Evolutionary conservation across 225 moss, liverwort and hornwort species (phyloP), one percentile per base, ranked within the genome.

Genomic region (Takakia lepidozioides): DNA sequence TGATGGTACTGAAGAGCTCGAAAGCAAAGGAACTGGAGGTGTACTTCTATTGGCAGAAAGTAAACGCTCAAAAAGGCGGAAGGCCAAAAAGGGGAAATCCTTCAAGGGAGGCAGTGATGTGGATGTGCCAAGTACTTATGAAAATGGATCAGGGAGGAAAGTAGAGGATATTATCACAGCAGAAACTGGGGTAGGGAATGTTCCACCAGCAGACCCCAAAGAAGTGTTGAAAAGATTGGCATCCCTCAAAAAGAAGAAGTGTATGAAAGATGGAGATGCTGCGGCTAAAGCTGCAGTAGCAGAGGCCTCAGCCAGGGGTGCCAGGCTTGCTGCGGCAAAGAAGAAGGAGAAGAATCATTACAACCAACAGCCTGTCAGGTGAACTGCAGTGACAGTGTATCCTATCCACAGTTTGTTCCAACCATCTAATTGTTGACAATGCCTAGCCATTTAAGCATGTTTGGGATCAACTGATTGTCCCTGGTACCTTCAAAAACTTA

Each of bases 261-360:
- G 67, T 3, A 71, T 68, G 57, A 80, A 75, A 56, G 75, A 80
- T 27, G 61, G 64, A 27, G 75, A 75, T 54, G 50, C 62, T n/a
- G 80, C 80, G 23, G 67, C 80, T 19, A 98, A 98, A 63, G 91
- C 98, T 54, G 98, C 91, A 19, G 79, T 79, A 10, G 75, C 85
- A 34, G 98, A 98, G 69, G 91, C 91, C 60, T 75, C 91, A 23
- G 91, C 91, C 47, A 85, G 98, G 80, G 91, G 87, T 58, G 76
- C 85, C 8, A 98, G 85, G 59, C 87, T 98, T 36, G 91, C 98
- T 3, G 87, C 91, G 27, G 80, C 80, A 23, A 80, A 71, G 64
- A 80, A 80, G 71, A 72, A 80, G 46, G 80, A 74, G 58, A 80
- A 80, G 52, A 75, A 75, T 47, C 80, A 80, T 57, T 80, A 80